Conservation (phyloP, 352 stramenopile species). For the Phytophthora ohioensis region DNA sequence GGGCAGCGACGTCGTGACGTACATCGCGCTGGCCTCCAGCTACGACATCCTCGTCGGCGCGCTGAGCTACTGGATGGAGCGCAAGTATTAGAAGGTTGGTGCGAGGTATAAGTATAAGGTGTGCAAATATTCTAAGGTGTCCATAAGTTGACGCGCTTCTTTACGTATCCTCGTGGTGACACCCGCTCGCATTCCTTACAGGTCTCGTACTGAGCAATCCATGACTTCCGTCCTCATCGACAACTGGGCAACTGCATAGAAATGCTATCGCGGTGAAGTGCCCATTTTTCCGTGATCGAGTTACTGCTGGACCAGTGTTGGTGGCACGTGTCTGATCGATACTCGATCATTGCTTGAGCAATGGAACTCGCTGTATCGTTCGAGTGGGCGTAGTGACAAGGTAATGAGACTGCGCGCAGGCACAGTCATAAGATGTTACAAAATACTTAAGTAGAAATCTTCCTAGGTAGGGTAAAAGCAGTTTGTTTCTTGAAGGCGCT, state of each 20-base stretch:
- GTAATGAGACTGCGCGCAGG: no score
- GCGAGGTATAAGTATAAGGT: conserved; percentile 33
- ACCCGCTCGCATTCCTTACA: conserved; percentile 1
- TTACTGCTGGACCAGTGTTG: background rate
- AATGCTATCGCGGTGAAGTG: background rate
- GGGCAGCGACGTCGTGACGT: conserved; percentile 79
- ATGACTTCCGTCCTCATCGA: conserved; percentile 23
- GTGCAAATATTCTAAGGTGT: background rate
- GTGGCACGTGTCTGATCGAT: no score
- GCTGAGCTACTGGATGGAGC: conserved; percentile 81
- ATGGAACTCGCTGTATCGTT: no score
- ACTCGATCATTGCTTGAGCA: no score
- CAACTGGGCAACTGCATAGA: conserved; percentile 3
- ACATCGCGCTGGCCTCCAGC: conserved; percentile 72
- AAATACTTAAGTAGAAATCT: no score
- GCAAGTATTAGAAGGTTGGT: conserved; percentile 58
- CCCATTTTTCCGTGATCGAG: conserved; percentile 10
- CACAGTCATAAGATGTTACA: no score
- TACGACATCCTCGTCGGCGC: conserved; percentile 82
- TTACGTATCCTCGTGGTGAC: conserved; percentile 2
- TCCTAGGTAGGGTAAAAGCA: no score
- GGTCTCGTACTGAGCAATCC: background rate
- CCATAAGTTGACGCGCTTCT: conserved; percentile 11
- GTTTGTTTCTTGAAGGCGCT: no score
- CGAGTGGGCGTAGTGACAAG: no score